Conservation (phyloP, 1,139 yeast genomes). For the Yamadazyma jaroonii region DNA sequence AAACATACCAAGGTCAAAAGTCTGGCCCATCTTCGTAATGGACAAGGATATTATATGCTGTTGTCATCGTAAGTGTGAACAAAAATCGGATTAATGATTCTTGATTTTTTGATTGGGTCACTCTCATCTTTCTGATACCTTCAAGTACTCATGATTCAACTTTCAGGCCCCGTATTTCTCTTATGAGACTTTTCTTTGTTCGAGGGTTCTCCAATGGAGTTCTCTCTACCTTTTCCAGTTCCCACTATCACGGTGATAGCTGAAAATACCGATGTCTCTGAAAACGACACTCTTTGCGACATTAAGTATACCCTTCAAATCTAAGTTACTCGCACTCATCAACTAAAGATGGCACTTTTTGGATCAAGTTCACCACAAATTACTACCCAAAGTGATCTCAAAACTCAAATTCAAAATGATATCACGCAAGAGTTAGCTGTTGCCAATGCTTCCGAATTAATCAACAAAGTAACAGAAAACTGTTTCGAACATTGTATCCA, state of each 20-base stretch:
- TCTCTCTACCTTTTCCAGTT: too few species aligned
- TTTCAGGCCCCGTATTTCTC: too few species aligned
- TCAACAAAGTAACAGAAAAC: conserved; percentile 82
- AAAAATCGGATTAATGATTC: too few species aligned
- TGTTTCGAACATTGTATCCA: conserved; percentile 78
- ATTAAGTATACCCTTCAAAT: background rate
- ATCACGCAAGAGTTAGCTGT: conserved; percentile 82
- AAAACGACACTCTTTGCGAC: background rate
- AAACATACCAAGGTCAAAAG: too few species aligned
- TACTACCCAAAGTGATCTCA: conserved; percentile 18
- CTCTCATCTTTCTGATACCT: too few species aligned
- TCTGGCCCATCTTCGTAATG: too few species aligned
- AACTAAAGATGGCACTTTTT: conserved; percentile 4
- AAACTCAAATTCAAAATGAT: conserved; percentile 66
- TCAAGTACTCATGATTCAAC: too few species aligned
- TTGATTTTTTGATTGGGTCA: too few species aligned
- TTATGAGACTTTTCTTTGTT: too few species aligned
- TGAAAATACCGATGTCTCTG: background rate
- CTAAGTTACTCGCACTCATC: conserved; percentile 2
- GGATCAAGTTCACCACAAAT: conserved; percentile 1
- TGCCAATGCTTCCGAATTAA: conserved; percentile 85
- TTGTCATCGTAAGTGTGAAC: too few species aligned
- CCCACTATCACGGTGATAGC: background rate
- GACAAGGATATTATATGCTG: too few species aligned
- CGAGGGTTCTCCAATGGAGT: too few species aligned